Evolutionary conservation across 2,329 filamentous ascomycete genomes (phyloP).

Genomic region (Colletotrichum lindemuthianum): DNA sequence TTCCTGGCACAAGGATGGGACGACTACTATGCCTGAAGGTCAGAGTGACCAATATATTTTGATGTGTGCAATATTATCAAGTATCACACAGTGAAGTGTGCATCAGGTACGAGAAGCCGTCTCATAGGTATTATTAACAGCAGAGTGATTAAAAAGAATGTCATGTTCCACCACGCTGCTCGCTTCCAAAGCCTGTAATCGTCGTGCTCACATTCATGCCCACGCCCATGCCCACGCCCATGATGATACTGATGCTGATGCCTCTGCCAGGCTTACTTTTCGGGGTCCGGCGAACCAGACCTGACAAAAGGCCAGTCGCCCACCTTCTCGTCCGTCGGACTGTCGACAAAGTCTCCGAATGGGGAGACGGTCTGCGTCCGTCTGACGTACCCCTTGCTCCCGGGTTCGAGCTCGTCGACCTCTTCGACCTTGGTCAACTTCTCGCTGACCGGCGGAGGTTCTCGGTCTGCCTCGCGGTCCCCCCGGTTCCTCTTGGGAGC

Average conservation of each 20-base stretch:
- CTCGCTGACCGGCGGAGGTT: slow-evolving; percentile 6
- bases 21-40: no score
- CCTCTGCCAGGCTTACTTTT: background rate
- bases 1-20: no score
- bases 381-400: slow-evolving; percentile 44
- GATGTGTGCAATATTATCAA: no score
- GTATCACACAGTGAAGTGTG: no score
- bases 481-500: background rate
- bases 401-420: slow-evolving; percentile 26
- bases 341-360: slow-evolving; percentile 43
- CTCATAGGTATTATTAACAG: no score
- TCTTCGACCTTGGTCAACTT: slow-evolving; percentile 27
- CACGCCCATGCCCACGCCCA: no score
- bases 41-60: no score
- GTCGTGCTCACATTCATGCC: no score
- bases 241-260: background rate
- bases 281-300: slow-evolving; percentile 4
- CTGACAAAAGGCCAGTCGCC: slow-evolving; percentile 29
- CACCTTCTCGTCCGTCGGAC: slow-evolving; percentile 16
- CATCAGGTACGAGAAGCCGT: no score
- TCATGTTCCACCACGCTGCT: no score
- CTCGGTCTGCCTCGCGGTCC: background rate
- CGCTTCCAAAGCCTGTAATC: no score
- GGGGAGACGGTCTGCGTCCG: slow-evolving; percentile 47
- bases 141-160: no score